phyloP scores from a whole-genome alignment of 1,284 basidiomycete genomes.

The Afroboletus lepidellus region DNA sequence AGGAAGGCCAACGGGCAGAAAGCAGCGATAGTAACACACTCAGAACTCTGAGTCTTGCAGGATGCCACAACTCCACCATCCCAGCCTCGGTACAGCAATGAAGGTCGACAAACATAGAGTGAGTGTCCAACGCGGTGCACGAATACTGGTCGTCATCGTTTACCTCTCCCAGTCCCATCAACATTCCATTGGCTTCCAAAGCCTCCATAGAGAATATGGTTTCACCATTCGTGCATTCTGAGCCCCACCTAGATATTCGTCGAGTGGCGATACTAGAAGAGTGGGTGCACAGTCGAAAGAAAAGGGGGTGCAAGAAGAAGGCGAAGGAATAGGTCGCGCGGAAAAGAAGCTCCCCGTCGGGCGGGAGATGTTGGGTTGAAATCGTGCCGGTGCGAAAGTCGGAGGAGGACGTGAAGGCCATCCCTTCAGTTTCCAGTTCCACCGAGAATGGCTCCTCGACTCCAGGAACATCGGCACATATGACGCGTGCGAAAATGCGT shows the following conservation, averaged over 20 bases:
- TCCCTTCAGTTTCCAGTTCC: conserved; percentile 52
- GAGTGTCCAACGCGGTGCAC: conserved; percentile 42
- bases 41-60: conserved; percentile 57
- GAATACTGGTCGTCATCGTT: conserved; percentile 44
- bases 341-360: conserved; percentile 34
- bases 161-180: conserved; percentile 48
- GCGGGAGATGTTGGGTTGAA: conserved; percentile 13
- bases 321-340: conserved; percentile 38
- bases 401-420: conserved; percentile 39
- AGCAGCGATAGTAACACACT: conserved; percentile 37
- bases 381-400: conserved; percentile 29
- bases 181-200: conserved; percentile 46
- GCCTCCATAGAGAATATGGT: conserved; percentile 59
- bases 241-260: conserved; percentile 31
- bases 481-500: conserved; percentile 45
- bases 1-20: conserved; percentile 20
- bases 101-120: conserved; percentile 52
- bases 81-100: conserved; percentile 59
- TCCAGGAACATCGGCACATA: conserved; percentile 39
- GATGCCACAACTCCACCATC: conserved; percentile 73
- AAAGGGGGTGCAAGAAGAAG: conserved; percentile 42
- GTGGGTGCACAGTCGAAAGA: conserved; percentile 44
- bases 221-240: conserved; percentile 41
- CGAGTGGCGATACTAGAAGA: conserved; percentile 18
- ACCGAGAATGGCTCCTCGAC: conserved; percentile 45